Evolutionary conservation across 768 basidiomycete species (phyloP), one percentile per base, ranked within the genome.

Genomic region (Tylopilus cervinicoccineus): DNA sequence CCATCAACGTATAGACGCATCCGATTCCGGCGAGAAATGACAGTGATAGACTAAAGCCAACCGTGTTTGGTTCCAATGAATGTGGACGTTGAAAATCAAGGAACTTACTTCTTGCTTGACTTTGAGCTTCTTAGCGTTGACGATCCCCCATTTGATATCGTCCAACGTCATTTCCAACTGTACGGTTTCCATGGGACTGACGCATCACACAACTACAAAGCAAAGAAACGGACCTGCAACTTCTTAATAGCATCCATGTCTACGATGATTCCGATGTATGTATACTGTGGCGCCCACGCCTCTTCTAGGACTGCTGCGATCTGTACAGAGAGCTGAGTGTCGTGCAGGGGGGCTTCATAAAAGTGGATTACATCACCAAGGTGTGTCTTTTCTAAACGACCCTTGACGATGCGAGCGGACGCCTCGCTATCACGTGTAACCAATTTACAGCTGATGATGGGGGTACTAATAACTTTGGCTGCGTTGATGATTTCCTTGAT

Each of bases 401-500:
- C 96, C 69, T 99, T 98, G 54, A 99, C 96, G 58, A 98, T 97
- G 41, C 96, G 83, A 22, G 96, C 96, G 19, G 95, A 92, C n/a
- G 88, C 80, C 63, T 98, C 96, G 55, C 83, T 93, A 54, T 88
- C 76, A 45, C 77, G 73, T 8, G 86, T 86, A 12, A 92, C 92
- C 22, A 99, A 77, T 65, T 90, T 92, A 60, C 94, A 95, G 53
- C 94, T 94, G 67, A 99, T 99, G 66, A 99, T 97, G 4, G 96
- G 96, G 0, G 96, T 99, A 62, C 88, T 93, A 70, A 99, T 98
- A 32, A 76, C 70, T 66, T 96, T 99, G n/a, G 96, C 91, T 3
- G 93, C 96, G 59, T 98, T 99, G 75, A 99, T 99, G 56, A 99
- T 98, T 69, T 99, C 96, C 69, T 98, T 98, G 72, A 99, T 98